These are phyloP conservation scores for Pleurotus sapidus DNA, from an alignment of 768 basidiomycete species.

Conservation along the genomic window DNA sequence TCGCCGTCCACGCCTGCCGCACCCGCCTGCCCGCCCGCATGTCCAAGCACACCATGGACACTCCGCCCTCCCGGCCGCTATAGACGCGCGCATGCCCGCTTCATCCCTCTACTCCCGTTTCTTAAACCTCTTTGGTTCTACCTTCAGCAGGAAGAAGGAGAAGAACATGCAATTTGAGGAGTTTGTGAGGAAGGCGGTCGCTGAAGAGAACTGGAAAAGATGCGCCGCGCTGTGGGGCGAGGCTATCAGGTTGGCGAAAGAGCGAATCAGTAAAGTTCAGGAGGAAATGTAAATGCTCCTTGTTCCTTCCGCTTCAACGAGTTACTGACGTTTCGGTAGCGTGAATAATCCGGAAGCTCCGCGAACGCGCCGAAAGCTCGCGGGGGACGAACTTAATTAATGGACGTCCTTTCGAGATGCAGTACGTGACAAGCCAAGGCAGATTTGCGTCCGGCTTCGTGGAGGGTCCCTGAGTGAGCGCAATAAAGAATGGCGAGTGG, in stretches of 20 bases:
- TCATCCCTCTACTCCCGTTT: too few relatives aligned
- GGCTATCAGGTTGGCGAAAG: constrained; percentile 63
- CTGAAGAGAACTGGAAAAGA: too few relatives aligned
- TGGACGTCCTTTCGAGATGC: constrained; percentile 85
- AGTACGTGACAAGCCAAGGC: constrained; percentile 83
- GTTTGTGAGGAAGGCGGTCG: too few relatives aligned
- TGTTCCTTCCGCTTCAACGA: too few relatives aligned
- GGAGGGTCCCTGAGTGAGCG: constrained; percentile 91
- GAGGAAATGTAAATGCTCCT: constrained; percentile 9
- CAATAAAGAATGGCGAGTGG: constrained; percentile 89
- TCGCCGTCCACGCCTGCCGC: too few relatives aligned
- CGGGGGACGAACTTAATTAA: constrained; percentile 27
- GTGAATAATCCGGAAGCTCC: constrained; percentile 32
- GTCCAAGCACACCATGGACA: too few relatives aligned
- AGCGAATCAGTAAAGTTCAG: constrained; percentile 44
- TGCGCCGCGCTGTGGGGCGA: constrained; percentile 85
- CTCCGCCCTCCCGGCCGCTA: too few relatives aligned
- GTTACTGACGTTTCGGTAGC: not conserved
- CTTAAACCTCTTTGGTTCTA: too few relatives aligned
- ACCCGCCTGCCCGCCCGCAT: too few relatives aligned
- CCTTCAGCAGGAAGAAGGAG: too few relatives aligned
- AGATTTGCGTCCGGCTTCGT: constrained; percentile 94
- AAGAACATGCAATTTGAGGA: too few relatives aligned
- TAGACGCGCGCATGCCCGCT: too few relatives aligned
- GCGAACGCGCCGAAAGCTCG: constrained; percentile 67